Evolutionary conservation across 2,329 filamentous ascomycete species (phyloP).

Genomic region (Talaromyces sp.): DNA sequence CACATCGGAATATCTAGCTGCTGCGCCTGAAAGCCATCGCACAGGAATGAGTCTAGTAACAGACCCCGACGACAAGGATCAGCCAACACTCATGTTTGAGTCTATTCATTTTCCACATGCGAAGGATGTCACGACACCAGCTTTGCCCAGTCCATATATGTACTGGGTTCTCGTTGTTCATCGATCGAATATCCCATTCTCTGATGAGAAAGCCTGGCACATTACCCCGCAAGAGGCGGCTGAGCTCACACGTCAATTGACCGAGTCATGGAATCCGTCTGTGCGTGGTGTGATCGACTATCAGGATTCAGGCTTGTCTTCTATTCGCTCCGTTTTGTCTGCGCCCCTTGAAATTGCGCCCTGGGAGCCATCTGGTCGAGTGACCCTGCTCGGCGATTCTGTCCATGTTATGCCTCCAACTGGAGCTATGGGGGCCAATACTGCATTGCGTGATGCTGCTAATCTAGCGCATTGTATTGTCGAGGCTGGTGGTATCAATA

Average conservation of each 20-base stretch:
- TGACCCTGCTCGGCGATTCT: slow-evolving; percentile 51
- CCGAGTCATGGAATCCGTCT: slow-evolving; percentile 27
- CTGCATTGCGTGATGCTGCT: slow-evolving; percentile 37
- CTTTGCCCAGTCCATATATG: slow-evolving; percentile 27
- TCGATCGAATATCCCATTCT: slow-evolving; percentile 9
- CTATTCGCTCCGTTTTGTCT: slow-evolving; percentile 38
- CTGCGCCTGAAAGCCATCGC: slow-evolving; percentile 10
- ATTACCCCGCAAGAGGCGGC: slow-evolving; percentile 16
- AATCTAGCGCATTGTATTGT: slow-evolving; percentile 35
- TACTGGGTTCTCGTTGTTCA: slow-evolving; percentile 27
- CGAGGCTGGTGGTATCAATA: slow-evolving; percentile 6
- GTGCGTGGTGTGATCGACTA: slow-evolving; percentile 29
- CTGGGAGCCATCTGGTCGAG: slow-evolving; percentile 26
- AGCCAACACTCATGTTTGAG: slow-evolving; percentile 22
- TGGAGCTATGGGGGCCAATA: slow-evolving; percentile 51
- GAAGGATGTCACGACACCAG: slow-evolving; percentile 7
- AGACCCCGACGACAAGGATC: slow-evolving; percentile 10
- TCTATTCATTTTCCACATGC: slow-evolving; percentile 22
- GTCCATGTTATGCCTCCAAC: slow-evolving; percentile 52
- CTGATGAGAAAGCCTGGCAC: slow-evolving; percentile 15
- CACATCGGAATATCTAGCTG: slow-evolving; percentile 11
- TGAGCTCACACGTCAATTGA: slow-evolving; percentile 22
- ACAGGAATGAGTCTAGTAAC: slow-evolving; percentile 20
- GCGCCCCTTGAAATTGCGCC: slow-evolving; percentile 34
- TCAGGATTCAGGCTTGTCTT: slow-evolving; percentile 33